Evolutionary conservation across 2,329 filamentous ascomycete species (phyloP).

Genomic region (Alternaria brassicicola): DNA sequence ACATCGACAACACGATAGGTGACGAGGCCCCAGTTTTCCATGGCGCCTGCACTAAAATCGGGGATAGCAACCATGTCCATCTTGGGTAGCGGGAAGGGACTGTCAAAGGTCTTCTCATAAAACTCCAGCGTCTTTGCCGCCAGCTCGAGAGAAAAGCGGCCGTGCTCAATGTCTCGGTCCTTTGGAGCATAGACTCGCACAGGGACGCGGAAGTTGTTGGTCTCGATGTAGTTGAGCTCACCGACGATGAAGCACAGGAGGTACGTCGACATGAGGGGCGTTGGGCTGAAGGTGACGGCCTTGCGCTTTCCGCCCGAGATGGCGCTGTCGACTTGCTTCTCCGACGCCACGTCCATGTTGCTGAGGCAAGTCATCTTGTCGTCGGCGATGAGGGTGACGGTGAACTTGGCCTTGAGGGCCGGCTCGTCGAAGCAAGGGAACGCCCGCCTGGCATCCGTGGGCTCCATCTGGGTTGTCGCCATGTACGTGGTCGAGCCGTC

Average conservation of each 20-base stretch:
- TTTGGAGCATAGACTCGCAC: constrained; percentile 93
- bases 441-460: constrained; percentile 88
- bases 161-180: constrained; percentile 87
- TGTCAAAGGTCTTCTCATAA: constrained; percentile 94
- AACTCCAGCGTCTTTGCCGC: constrained; percentile 89
- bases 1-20: constrained; percentile 94
- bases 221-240: constrained; percentile 93
- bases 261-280: constrained; percentile 95
- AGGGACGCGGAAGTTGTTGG: constrained; percentile 86
- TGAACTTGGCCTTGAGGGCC: constrained; percentile 89
- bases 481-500: constrained; percentile 82
- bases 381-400: constrained; percentile 87
- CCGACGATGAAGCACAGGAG: constrained; percentile 92
- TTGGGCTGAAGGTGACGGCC: constrained; percentile 89
- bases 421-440: constrained; percentile 98
- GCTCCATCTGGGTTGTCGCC: constrained; percentile 94
- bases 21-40: constrained; percentile 98
- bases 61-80: constrained; percentile 98
- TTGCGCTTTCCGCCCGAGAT: constrained; percentile 72
- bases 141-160: constrained; percentile 86
- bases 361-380: constrained; percentile 89
- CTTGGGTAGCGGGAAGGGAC: constrained; percentile 84
- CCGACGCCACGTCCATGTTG: constrained; percentile 92
- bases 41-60: constrained; percentile 92
- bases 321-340: constrained; percentile 72